A percentile compares a stretch with the other conserved stretches of the same genome.
Evolutionary conservation across 441 rosid species (phyloP).

Genomic region (Eruca vesicaria): DNA sequence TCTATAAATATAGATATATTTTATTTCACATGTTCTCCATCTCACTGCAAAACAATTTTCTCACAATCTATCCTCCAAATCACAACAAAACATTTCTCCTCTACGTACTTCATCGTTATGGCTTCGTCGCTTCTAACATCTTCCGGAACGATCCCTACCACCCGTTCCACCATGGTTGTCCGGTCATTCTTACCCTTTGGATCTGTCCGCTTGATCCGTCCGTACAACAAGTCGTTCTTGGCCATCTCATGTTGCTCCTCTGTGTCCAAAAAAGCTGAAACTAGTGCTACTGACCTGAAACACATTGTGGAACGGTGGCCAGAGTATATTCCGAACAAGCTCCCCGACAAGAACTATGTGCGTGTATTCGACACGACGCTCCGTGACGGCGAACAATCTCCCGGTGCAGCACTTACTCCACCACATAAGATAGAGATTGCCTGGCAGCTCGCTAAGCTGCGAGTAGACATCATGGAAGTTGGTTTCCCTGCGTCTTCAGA

Average conservation of each 20-base stretch:
- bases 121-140: neutral
- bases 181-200: conserved; percentile 2
- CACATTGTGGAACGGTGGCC: conserved; percentile 39
- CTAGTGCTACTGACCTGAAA: neutral
- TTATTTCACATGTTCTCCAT: neutral
- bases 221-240: neutral
- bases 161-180: neutral
- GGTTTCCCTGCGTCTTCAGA: conserved; percentile 81
- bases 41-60: neutral
- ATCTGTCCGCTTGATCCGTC: neutral
- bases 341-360: conserved; percentile 64
- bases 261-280: neutral
- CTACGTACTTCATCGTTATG: neutral
- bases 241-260: conserved; percentile 5
- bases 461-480: conserved; percentile 87
- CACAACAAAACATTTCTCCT: neutral
- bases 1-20: neutral
- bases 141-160: conserved; percentile 6
- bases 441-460: conserved; percentile 70
- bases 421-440: conserved; percentile 80
- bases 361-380: conserved; percentile 87
- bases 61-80: neutral
- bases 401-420: conserved; percentile 83
- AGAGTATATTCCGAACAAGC: conserved; percentile 53
- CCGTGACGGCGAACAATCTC: conserved; percentile 95